Evolutionary conservation across 768 basidiomycete species (phyloP).

Genomic region (Pulveroboletus frians): DNA sequence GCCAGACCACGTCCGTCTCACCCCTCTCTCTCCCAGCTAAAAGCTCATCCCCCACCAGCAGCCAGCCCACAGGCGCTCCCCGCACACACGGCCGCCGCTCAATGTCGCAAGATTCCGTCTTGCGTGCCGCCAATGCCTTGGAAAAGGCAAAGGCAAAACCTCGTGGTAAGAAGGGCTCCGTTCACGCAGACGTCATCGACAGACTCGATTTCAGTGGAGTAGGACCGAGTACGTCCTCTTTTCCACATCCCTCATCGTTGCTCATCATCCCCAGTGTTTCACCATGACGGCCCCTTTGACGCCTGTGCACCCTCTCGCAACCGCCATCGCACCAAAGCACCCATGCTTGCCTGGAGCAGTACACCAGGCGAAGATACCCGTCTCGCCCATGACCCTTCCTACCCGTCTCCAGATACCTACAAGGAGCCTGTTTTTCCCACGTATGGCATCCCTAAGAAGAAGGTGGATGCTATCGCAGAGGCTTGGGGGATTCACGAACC

Average conservation of each 20-base stretch:
- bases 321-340: conserved; percentile 70
- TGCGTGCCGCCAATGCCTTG: conserved; percentile 34
- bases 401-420: conserved; percentile 43
- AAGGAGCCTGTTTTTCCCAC: conserved; percentile 43
- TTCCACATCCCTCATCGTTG: not conserved
- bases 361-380: conserved; percentile 37
- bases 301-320: conserved; percentile 90
- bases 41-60: conserved; percentile 23
- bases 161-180: conserved; percentile 64
- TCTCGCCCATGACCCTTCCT: conserved; percentile 41
- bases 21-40: conserved; percentile 1
- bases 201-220: conserved; percentile 82
- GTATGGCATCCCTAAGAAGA: conserved; percentile 69
- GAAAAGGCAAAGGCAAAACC: conserved; percentile 47
- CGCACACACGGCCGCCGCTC: conserved; percentile 40
- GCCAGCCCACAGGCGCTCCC: conserved; percentile 18
- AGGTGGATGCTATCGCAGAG: conserved; percentile 84
- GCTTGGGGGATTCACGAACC: conserved; percentile 93
- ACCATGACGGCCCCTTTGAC: conserved; percentile 90
- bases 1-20: conserved; percentile 42
- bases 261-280: conserved; percentile 58
- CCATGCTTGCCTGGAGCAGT: conserved; percentile 72
- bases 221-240: conserved; percentile 62
- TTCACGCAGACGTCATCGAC: conserved; percentile 87
- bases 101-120: conserved; percentile 45